Evolutionary conservation across 2,329 filamentous ascomycete species (phyloP), one percentile per base, ranked within the genome.

Genomic region (Epichloe bromicola): DNA sequence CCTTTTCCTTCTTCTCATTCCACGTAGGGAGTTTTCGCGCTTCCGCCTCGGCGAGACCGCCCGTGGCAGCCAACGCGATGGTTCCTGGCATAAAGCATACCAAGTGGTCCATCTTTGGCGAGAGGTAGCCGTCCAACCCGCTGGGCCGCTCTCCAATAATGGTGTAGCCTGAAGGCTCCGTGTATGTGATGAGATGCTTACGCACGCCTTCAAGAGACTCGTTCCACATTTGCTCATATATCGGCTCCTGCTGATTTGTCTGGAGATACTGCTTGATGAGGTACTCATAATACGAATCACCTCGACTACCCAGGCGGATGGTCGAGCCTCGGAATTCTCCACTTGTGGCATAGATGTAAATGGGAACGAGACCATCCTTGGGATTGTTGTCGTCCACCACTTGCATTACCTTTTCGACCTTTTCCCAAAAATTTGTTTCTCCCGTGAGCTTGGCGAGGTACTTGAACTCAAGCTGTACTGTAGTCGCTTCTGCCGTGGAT

Each of bases 221-320:
- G 39, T 91, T 77, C 90, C 94, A 98, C 82, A 98, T 87, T 14
- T 93, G 86, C 57, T 83, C 75, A 67, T 98, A 98, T 15, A 97
- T 70, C 0, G 82, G 75, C 65, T 98, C 91, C 61, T 90, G 76
- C 64, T 86, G 82, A 51, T 86, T 87, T 12, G 93, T 98, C 67
- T 98, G 93, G 19, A 96, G 75, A 64, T 95, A 97, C 66, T 98
- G 93, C 71, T 98, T 98, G 73, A 97, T 94, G 48, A 98, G 80
- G 66, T 98, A 98, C 70, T 98, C 88, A 69, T 98, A 98, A 70
- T 97, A 98, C 46, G 90, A 96, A 71, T 98, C 93, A 44, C 93
- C 93, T 54, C 93, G 81, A 65, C 88, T 96, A 39, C 93, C 93
- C 20, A 97, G 76, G 17, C 93, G 86, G 61, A 98, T 91, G 62